phyloP scores from a whole-genome alignment of 306 rosid genomes.

The Glycine tomentella region DNA sequence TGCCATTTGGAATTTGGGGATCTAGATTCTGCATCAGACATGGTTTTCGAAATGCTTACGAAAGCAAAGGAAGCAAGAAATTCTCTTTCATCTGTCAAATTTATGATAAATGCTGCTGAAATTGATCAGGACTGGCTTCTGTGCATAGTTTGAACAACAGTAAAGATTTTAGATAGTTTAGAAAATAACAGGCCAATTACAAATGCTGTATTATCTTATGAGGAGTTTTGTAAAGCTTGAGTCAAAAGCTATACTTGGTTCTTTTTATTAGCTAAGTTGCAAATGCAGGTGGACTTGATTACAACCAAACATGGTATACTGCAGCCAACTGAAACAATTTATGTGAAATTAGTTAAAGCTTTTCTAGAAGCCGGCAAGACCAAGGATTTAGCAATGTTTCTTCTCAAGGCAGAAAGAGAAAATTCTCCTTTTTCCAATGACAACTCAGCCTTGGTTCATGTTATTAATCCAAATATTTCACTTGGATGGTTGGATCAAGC shows the following conservation, averaged over 20 bases:
- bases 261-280: conserved; percentile 72
- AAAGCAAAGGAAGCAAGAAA: conserved; percentile 76
- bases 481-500: conserved; percentile 93
- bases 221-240: conserved; percentile 68
- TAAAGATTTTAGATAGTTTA: conserved; percentile 40
- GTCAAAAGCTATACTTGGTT: conserved; percentile 60
- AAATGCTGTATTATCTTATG: conserved; percentile 51
- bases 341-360: conserved; percentile 79
- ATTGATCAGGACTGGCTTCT: conserved; percentile 48
- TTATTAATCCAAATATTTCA: conserved; percentile 75
- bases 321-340: conserved; percentile 79
- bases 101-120: conserved; percentile 47
- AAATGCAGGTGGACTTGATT: conserved; percentile 65
- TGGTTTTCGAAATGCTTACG: conserved; percentile 85
- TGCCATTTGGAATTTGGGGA: conserved; percentile 92
- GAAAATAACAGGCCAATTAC: conserved; percentile 36
- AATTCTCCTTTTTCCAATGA: conserved; percentile 78
- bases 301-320: conserved; percentile 73
- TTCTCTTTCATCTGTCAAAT: conserved; percentile 67
- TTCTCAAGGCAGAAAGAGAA: conserved; percentile 72
- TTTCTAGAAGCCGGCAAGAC: conserved; percentile 80
- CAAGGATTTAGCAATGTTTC: conserved; percentile 82
- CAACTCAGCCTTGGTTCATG: conserved; percentile 76
- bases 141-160: conserved; percentile 37
- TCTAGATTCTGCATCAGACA: conserved; percentile 74